Base-by-base conservation (phyloP, 2,329 filamentous ascomycete genomes). In the Sporothrix humicola region DNA sequence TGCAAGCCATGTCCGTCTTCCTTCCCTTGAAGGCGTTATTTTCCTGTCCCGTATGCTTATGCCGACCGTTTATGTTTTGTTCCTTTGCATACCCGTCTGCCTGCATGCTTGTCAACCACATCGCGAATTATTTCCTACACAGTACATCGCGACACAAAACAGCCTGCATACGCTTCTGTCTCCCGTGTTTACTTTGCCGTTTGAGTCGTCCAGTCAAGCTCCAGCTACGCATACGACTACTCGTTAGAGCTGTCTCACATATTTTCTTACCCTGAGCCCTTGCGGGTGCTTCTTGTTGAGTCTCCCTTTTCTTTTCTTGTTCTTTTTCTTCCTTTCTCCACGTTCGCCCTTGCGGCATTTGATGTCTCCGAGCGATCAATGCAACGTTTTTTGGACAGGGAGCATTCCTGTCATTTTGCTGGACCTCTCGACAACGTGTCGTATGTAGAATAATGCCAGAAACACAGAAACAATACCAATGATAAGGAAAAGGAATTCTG, bases 281-380 rank as follows among this genome's bases (percentile, higher is more conserved):
- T 26, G 23, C 23, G 23, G 23, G 9, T 58, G 13, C 23, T 10
- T 12, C 20, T 2, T 56, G 26, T 15, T 12, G 31, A 63, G 42
- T 26, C 42, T 50, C 48, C 17, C 48, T 26, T 46, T 26, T 66
- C 42, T 46, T 23, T 17, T 15, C 44, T 50, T 66, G 8, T 46
- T 65, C 37, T 46, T 20, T 26, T 42, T 66, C n/a, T 66, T 54
- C 52, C 23, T 26, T 52, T 69, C 48, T 69, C 48, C 65, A 54
- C 20, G 31, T 37, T 37, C 42, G 13, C n/a, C 12, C 61, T 48
- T 48, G 61, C 8, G 42, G 5, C 13, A 48, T 23, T 48, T 66
- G 61, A 37, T 26, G 10, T 23, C 6, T 48, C 42, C 13, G 10
- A 12, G 42, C n/a, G 20, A 66, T 48, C 61, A 66, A 17, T 48